Evolutionary conservation across 225 moss, liverwort and hornwort genomes (phyloP), one percentile per base, ranked within the genome.

Genomic region (Pleurozium schreberi): DNA sequence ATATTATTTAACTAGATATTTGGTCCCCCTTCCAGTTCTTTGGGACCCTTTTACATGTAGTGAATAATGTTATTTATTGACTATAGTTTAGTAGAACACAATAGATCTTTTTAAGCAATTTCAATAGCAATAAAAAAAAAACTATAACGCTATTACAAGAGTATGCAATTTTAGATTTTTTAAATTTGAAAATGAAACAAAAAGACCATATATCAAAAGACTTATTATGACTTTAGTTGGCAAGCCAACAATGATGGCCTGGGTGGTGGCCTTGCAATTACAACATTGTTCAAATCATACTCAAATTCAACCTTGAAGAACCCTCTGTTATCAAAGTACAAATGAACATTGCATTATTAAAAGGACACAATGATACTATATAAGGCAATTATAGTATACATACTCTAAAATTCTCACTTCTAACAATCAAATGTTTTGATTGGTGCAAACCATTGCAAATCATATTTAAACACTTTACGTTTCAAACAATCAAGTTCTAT

Each of bases 121-220:
- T 30, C 6, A 17, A 6, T 73, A 30, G 18, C 6, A 73, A 18
- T 28, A 18, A 30, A 6, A 74, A 6, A 74, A 33, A 74, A 49
- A 4, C 8, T 8, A 1, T 0, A 33, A 11, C 2, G 12, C 5
- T 7, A 50, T 8, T 21, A 49, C 7, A 50, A 33, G 11, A 49
- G 1, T 33, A 49, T 0, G 0, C 1, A 8, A 1, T 50, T 50
- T 1, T 76, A 8, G 11, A 52, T 14, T 14, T 52, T 52, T 76
- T 8, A 0, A 38, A 23, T 53, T 36, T 38, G 3, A 3, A 38
- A 53, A 23, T 25, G 6, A 52, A 13, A 33, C 33, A 1, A 53
- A 34, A 15, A 53, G 2, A 1, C 10, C 3, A 23, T 23, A 52
- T 50, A 1, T 76, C 9, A 36, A 53, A 14, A 53, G 5, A 53